These are phyloP conservation scores for Aspergillus spinulosporus DNA, from an alignment of 2,329 filamentous ascomycete species.

Conservation along the genomic window DNA sequence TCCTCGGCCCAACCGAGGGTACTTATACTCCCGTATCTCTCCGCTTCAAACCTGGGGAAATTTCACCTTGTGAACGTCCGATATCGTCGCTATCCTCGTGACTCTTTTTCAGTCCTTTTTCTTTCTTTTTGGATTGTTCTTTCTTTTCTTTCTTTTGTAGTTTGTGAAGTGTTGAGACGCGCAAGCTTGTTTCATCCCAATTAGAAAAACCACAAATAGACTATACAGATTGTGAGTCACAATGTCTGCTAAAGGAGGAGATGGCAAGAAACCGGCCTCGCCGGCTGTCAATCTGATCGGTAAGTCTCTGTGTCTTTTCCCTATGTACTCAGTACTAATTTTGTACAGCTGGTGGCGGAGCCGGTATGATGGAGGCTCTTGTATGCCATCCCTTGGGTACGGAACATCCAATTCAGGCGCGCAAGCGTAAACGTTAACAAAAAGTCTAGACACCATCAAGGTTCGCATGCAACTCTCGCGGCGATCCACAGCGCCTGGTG, in stretches of 20 bases:
- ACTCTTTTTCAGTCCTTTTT: constrained; percentile 13
- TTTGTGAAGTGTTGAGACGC: not conserved
- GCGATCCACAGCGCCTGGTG: constrained; percentile 76
- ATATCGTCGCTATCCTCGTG: constrained; percentile 24
- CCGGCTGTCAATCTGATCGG: constrained; percentile 89
- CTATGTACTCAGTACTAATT: constrained; percentile 22
- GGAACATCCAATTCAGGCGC: constrained; percentile 24
- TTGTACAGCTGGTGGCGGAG: constrained; percentile 79
- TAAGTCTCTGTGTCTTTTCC: constrained; percentile 46
- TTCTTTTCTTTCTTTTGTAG: constrained; percentile 9
- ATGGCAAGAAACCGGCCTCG: constrained; percentile 75
- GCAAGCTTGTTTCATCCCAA: not conserved
- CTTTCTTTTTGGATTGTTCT: constrained; percentile 5
- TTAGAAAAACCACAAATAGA: not conserved
- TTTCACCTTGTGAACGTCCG: constrained; percentile 25
- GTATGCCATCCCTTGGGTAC: constrained; percentile 89
- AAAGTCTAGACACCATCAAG: constrained; percentile 80
- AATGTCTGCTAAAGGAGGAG: constrained; percentile 63
- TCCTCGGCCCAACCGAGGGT: constrained; percentile 24
- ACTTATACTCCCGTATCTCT: constrained; percentile 38
- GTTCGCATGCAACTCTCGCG: constrained; percentile 98
- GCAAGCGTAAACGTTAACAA: not conserved
- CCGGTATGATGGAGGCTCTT: constrained; percentile 99
- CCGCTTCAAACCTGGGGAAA: constrained; percentile 25
- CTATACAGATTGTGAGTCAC: constrained; percentile 19